phyloP scores from a whole-genome alignment of 2,329 filamentous ascomycete species.

The Raffaelea arxii region DNA sequence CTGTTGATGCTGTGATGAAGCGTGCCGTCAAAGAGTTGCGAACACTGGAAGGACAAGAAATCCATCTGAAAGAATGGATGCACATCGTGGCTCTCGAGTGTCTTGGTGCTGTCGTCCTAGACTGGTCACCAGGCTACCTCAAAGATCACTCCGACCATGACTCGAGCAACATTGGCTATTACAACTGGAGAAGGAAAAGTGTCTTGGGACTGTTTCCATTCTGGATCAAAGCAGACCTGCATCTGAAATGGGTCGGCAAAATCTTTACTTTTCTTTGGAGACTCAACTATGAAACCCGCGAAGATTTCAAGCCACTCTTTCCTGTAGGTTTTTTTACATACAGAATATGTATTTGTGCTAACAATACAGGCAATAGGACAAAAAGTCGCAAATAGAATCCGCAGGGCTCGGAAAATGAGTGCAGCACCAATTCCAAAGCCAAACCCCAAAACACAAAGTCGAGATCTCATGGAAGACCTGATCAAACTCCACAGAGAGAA shows the following conservation, averaged over 20 bases:
- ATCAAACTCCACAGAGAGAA: slow-evolving; percentile 34
- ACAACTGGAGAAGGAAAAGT: slow-evolving; percentile 41
- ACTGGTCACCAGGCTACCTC: slow-evolving; percentile 42
- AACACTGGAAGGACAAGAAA: slow-evolving; percentile 24
- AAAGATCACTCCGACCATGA: slow-evolving; percentile 32
- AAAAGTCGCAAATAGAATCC: slow-evolving; percentile 4
- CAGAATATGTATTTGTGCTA: neutral
- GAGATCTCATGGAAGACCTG: slow-evolving; percentile 38
- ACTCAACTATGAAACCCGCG: slow-evolving; percentile 32
- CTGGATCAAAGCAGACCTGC: slow-evolving; percentile 27
- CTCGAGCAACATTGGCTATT: slow-evolving; percentile 37
- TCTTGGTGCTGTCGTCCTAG: slow-evolving; percentile 37
- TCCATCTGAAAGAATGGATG: slow-evolving; percentile 47
- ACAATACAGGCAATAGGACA: slow-evolving; percentile 20
- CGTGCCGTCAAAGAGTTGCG: slow-evolving; percentile 25
- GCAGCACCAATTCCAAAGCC: neutral
- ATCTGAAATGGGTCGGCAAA: slow-evolving; percentile 25
- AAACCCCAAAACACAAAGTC: slow-evolving; percentile 13
- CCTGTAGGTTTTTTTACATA: slow-evolving; percentile 24
- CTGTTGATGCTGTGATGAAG: slow-evolving; percentile 30
- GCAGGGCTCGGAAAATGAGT: neutral
- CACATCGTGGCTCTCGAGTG: slow-evolving; percentile 45
- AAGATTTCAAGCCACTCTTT: slow-evolving; percentile 38
- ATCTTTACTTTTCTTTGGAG: slow-evolving; percentile 33
- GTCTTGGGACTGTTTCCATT: slow-evolving; percentile 41